Conservation (phyloP, 805 yeast species). For the Naumovozyma dairenensis region DNA sequence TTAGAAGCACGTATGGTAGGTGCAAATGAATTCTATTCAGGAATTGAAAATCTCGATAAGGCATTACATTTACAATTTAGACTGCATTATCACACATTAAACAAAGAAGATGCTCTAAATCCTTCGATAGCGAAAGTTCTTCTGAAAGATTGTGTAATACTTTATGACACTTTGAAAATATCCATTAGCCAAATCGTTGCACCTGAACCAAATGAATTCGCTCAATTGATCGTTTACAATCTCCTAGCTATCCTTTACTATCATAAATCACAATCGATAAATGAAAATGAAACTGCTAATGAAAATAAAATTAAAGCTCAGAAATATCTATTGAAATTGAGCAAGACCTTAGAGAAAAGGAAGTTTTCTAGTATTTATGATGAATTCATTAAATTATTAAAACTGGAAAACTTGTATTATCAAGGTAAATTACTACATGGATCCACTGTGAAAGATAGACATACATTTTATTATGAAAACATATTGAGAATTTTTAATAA, state of each 20-base stretch:
- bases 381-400: slow-evolving; percentile 11
- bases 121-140: slow-evolving; percentile 11
- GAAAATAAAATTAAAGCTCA: not conserved
- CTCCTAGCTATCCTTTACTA: not conserved
- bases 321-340: not conserved
- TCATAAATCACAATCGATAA: slow-evolving; percentile 1
- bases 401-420: slow-evolving; percentile 21
- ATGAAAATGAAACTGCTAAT: not conserved
- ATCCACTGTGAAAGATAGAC: too few relatives aligned
- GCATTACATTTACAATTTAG: slow-evolving; percentile 23
- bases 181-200: slow-evolving; percentile 4
- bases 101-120: slow-evolving; percentile 10
- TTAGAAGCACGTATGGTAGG: slow-evolving; percentile 22
- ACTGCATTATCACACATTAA: slow-evolving; percentile 19
- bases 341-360: not conserved
- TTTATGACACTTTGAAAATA: slow-evolving; percentile 4
- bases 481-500: slow-evolving; percentile 5
- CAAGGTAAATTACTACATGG: too few relatives aligned
- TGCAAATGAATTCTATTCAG: slow-evolving; percentile 16
- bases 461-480: too few relatives aligned
- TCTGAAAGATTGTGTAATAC: slow-evolving; percentile 12
- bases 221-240: not conserved
- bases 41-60: slow-evolving; percentile 13
- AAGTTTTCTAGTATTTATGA: slow-evolving; percentile 2
- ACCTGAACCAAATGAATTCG: slow-evolving; percentile 2